Percentiles rank a stretch among this genome's conserved stretches.
Conservation (phyloP, 805 yeast species). For the Cyberlindnera mycetangii region DNA sequence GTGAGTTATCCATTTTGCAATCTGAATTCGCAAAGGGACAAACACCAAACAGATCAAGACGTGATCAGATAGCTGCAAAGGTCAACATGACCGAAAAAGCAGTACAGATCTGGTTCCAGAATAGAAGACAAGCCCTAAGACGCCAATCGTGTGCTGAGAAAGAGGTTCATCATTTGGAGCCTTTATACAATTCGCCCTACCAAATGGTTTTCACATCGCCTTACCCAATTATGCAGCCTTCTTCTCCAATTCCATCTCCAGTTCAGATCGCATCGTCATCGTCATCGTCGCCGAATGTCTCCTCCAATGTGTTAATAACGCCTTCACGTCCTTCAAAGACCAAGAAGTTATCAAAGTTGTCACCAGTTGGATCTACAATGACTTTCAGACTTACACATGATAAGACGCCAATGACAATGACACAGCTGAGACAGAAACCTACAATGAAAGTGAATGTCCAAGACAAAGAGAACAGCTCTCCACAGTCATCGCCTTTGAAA, state of each 20-base stretch:
- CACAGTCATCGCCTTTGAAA: conserved; percentile 2
- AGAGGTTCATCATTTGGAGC: conserved; percentile 30
- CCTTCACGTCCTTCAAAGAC: conserved; percentile 9
- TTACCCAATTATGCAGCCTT: too few relatives aligned
- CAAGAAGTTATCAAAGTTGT: conserved; percentile 6
- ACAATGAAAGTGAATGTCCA: not conserved
- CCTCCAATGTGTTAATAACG: conserved; percentile 5
- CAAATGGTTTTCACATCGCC: conserved; percentile 1
- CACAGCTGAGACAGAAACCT: too few relatives aligned
- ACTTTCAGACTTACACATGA: conserved; percentile 23
- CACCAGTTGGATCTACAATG: conserved; percentile 19
- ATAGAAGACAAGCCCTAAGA: conserved; percentile 81
- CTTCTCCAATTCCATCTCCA: conserved; percentile 1
- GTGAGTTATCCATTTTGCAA: conserved; percentile 78
- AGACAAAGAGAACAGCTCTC: conserved; percentile 5
- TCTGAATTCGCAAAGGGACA: conserved; percentile 71
- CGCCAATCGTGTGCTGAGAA: conserved; percentile 38
- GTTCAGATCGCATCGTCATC: not conserved
- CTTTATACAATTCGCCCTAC: conserved; percentile 17
- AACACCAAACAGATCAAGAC: conserved; percentile 76
- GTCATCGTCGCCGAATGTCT: too few relatives aligned
- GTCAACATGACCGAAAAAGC: conserved; percentile 97
- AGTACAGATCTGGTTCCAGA: conserved; percentile 98
- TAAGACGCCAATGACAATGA: conserved; percentile 3
- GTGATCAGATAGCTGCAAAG: conserved; percentile 72